phyloP scores from a whole-genome alignment of 805 yeast genomes.

The Candida oleophila region DNA sequence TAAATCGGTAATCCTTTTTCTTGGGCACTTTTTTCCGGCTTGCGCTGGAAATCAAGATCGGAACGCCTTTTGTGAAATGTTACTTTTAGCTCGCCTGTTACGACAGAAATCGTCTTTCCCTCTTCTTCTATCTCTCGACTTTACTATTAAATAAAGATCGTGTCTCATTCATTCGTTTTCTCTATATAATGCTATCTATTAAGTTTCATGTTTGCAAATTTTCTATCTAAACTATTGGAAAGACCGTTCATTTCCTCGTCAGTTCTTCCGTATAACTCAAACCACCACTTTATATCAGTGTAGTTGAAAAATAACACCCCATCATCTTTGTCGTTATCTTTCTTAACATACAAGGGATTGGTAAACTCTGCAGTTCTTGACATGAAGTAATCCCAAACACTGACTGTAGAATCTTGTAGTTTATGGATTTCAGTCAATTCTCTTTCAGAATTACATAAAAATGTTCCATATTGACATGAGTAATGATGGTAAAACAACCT shows the following conservation, averaged over 20 bases:
- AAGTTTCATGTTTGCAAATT: constrained; percentile 39
- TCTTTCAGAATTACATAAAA: constrained; percentile 70
- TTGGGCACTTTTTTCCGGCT: no score
- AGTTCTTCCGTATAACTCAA: constrained; percentile 73
- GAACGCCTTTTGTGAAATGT: no score
- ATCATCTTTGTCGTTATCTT: constrained; percentile 21
- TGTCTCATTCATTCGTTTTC: neutral
- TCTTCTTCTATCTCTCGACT: no score
- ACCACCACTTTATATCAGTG: constrained; percentile 81
- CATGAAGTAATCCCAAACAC: constrained; percentile 92
- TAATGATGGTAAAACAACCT: constrained; percentile 83
- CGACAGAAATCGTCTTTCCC: no score
- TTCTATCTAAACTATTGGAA: constrained; percentile 38
- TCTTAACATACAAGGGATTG: constrained; percentile 43
- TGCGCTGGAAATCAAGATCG: no score
- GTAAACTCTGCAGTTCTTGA: constrained; percentile 71
- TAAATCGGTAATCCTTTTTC: no score
- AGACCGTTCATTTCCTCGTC: constrained; percentile 54
- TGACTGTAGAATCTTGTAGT: constrained; percentile 52
- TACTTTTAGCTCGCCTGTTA: no score
- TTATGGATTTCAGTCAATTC: constrained; percentile 46
- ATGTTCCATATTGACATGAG: constrained; percentile 94
- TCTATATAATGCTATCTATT: constrained; percentile 1
- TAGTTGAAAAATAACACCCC: constrained; percentile 60
- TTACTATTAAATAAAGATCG: no score